Percentiles rank a stretch among this genome's conserved stretches.
phyloP scores from a whole-genome alignment of 2,329 filamentous ascomycete genomes.

The Exophiala bonariae region DNA sequence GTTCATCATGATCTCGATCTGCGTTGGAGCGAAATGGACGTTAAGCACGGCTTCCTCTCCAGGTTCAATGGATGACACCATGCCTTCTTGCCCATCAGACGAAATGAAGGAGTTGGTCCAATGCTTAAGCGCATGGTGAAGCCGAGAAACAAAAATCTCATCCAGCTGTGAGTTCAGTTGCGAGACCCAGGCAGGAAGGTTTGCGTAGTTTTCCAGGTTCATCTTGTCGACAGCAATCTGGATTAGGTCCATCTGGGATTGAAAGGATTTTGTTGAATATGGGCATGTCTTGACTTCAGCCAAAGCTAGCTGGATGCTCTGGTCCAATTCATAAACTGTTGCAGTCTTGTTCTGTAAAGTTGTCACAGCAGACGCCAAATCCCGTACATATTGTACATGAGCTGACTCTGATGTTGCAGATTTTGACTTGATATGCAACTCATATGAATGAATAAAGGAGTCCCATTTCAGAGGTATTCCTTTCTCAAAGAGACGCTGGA shows the following conservation, averaged over 20 bases:
- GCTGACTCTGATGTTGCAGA: constrained; percentile 72
- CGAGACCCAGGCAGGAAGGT: constrained; percentile 85
- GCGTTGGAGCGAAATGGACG: constrained; percentile 53
- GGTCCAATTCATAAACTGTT: constrained; percentile 74
- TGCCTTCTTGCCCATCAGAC: constrained; percentile 28
- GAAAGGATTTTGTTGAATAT: constrained; percentile 79
- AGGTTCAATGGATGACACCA: constrained; percentile 52
- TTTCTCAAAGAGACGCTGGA: constrained; percentile 78
- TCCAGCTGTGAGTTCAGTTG: constrained; percentile 86
- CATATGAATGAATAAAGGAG: constrained; percentile 95
- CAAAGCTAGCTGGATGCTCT: constrained; percentile 78
- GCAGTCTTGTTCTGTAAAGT: constrained; percentile 85
- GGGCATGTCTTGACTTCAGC: constrained; percentile 80
- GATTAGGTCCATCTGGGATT: constrained; percentile 76
- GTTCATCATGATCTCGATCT: constrained; percentile 94
- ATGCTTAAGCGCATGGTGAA: constrained; percentile 78
- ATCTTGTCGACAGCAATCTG: constrained; percentile 94
- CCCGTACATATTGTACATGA: constrained; percentile 93
- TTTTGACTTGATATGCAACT: constrained; percentile 73
- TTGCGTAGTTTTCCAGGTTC: constrained; percentile 93
- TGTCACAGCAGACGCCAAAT: constrained; percentile 85
- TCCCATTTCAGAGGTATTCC: constrained; percentile 94
- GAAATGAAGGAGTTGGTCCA: constrained; percentile 88
- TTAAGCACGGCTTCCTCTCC: constrained; percentile 30
- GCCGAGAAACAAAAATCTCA: constrained; percentile 71